A percentile compares a stretch with the other conserved stretches of the same genome.
Conservation (phyloP, 805 yeast genomes). For the Ogataea philodendri region DNA sequence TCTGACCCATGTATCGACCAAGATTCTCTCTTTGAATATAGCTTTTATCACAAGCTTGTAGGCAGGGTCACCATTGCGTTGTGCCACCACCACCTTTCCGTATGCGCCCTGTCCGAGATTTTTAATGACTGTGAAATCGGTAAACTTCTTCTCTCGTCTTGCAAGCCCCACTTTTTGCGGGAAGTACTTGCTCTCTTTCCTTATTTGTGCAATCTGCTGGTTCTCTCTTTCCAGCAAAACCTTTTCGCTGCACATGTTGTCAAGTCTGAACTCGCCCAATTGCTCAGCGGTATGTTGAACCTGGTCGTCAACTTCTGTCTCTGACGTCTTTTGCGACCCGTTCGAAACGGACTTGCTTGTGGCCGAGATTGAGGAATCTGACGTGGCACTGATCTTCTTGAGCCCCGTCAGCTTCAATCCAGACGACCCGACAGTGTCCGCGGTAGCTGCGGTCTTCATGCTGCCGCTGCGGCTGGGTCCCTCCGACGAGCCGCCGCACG, state of each 20-base stretch:
- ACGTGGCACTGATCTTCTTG: slow-evolving; percentile 13
- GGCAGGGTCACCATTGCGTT: slow-evolving; percentile 57
- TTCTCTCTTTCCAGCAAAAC: slow-evolving; percentile 46
- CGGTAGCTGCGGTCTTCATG: slow-evolving; percentile 15
- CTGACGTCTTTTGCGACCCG: slow-evolving; percentile 10
- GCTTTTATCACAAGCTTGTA: slow-evolving; percentile 80
- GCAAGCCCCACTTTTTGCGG: slow-evolving; percentile 61
- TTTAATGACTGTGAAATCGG: slow-evolving; percentile 68
- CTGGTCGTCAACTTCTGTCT: slow-evolving; percentile 9
- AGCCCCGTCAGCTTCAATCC: not conserved
- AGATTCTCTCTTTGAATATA: slow-evolving; percentile 85
- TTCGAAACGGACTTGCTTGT: slow-evolving; percentile 17
- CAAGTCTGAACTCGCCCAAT: slow-evolving; percentile 19
- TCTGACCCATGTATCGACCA: slow-evolving; percentile 97
- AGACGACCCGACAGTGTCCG: too few relatives aligned
- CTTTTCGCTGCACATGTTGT: slow-evolving; percentile 36
- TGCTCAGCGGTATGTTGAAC: slow-evolving; percentile 11
- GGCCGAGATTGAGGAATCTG: slow-evolving; percentile 17
- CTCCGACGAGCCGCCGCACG: slow-evolving; percentile 29
- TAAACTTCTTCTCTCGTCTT: slow-evolving; percentile 67
- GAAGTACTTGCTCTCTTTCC: slow-evolving; percentile 41
- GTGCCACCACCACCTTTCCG: slow-evolving; percentile 85
- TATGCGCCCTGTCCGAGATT: slow-evolving; percentile 96
- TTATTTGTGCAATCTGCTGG: slow-evolving; percentile 39
- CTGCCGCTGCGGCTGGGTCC: slow-evolving; percentile 30